Evolutionary conservation across 352 stramenopile genomes (phyloP).

Genomic region (Aphanomyces stellatus): DNA sequence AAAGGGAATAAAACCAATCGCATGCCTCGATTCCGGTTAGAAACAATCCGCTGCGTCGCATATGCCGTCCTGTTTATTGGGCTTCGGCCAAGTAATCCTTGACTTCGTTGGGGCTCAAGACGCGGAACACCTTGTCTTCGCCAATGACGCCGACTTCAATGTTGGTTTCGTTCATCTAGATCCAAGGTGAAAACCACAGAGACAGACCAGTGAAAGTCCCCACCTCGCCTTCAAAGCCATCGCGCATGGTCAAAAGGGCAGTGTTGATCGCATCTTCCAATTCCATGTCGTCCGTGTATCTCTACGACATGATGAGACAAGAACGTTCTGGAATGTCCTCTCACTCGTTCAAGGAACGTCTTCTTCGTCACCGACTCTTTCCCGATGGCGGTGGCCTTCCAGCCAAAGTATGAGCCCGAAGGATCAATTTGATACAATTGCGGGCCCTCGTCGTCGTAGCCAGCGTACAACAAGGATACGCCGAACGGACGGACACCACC

Average conservation of each 20-base stretch:
- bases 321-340: not conserved
- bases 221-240: slow-evolving; percentile 96
- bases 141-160: slow-evolving; percentile 98
- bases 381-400: slow-evolving; percentile 99
- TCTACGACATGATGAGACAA: slow-evolving; percentile 26
- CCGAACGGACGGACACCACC: slow-evolving; percentile 98
- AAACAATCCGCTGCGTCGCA: too few species aligned
- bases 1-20: too few species aligned
- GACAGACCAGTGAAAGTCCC: slow-evolving; percentile 5
- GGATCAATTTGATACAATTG: slow-evolving; percentile 98
- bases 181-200: not conserved
- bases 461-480: slow-evolving; percentile 96
- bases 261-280: slow-evolving; percentile 99
- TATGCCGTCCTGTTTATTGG: too few species aligned
- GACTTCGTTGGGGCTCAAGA: slow-evolving; percentile 96
- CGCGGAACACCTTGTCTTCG: slow-evolving; percentile 94
- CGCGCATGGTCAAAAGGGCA: slow-evolving; percentile 96
- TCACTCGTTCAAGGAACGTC: slow-evolving; percentile 97
- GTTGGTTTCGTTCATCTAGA: slow-evolving; percentile 96
- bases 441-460: slow-evolving; percentile 96
- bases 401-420: slow-evolving; percentile 97
- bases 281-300: slow-evolving; percentile 96
- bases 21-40: too few species aligned
- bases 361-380: slow-evolving; percentile 98
- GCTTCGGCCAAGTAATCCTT: slow-evolving; percentile 99